Base-by-base conservation (phyloP, 345 rosid genomes). In the Heritiera littoralis region DNA sequence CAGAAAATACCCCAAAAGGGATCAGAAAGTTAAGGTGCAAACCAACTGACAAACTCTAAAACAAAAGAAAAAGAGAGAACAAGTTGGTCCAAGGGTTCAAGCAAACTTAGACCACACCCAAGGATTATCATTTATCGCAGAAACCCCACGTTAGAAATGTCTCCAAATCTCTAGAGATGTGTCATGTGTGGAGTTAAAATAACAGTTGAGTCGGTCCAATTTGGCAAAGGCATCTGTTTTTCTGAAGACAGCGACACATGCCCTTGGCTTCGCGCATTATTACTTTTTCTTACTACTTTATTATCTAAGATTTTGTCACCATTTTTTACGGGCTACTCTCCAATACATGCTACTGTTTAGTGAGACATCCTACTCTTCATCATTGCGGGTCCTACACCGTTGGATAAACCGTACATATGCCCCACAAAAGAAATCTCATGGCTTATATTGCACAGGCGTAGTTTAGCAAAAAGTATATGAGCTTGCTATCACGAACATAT, bases 321-420 rank as follows among this genome's bases (percentile, higher is more conserved):
- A 59, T 56, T 6, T 55, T 73, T 55, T 38, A 73, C 65, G 77
- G 77, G 77, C 77, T 38, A 72, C 64, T 5, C 3, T 54, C 76
- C 63, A 35, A 4, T 32, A 3, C 38, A 35, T 35, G 3, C 45
- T 38, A 72, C 40, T 58, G 54, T 20, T 35, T 35, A 11, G 2
- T 17, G 66, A 40, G 38, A 74, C 66, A 40, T 2, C 10, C 18
- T 46, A 28, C 38, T 2, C 38, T 14, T 70, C 38, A 20, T 12
- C 49, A 14, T 77, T 13, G 14, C 3, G 9, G 54, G 52, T 54
- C 49, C 45, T 69, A 59, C 76, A 11, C 69, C 65, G 48, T 63
- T 18, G 5, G 70, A 63, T 64, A 51, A 48, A 49, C 18, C 41
- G 12, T 63, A 63, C 30, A 49, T 43, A 58, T n/a, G 43, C 49